Base-by-base conservation (phyloP, 2,329 filamentous ascomycete species). In the Akanthomyces uredinophilus region DNA sequence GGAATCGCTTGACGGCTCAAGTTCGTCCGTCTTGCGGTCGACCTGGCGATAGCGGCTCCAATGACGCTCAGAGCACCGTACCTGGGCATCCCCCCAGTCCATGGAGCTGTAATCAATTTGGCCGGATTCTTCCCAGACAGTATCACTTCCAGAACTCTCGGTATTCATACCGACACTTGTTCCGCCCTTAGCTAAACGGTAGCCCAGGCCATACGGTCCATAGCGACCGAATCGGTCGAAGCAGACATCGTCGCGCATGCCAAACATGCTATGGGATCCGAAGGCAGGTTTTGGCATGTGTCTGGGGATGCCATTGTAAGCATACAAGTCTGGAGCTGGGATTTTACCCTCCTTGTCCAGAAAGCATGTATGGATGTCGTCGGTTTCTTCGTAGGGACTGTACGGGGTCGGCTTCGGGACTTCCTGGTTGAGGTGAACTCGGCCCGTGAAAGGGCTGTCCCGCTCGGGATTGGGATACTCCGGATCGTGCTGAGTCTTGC, bases 171-270 rank as follows among this genome's bases (percentile, higher is more conserved):
- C 86, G 60, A 92, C 86, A 29, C 84, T 85, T 0, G 84, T 75
- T 24, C 92, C 92, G 16, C 92, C 92, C 65, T 85, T 83, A 61
- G 86, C 83, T 63, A 83, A 81, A 68, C 83, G 85, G 74, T 96
- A 96, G n/a, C 92, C 92, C 46, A 92, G 78, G 0, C 92, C 92
- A 70, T 96, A 96, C 0, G 92, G 89, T 0, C 91, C 92, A 43
- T 94, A 84, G 52, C 92, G 85, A 20, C 91, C 90, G 70, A 92
- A 96, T 6, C 92, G 85, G 70, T 96, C 92, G 71, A 96, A 96
- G 75, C 92, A 96, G 16, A 96, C 79, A 68, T 95, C 88, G 64
- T 92, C 83, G 24, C 87, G 81, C 46, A 96, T 74, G 0, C 90
- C 92, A 5, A 96, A 76, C 51, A 92, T 72, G 16, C 86, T 81